Conservation (phyloP, 2,329 filamentous ascomycete genomes). For the Paraphoma chrysanthemicola region DNA sequence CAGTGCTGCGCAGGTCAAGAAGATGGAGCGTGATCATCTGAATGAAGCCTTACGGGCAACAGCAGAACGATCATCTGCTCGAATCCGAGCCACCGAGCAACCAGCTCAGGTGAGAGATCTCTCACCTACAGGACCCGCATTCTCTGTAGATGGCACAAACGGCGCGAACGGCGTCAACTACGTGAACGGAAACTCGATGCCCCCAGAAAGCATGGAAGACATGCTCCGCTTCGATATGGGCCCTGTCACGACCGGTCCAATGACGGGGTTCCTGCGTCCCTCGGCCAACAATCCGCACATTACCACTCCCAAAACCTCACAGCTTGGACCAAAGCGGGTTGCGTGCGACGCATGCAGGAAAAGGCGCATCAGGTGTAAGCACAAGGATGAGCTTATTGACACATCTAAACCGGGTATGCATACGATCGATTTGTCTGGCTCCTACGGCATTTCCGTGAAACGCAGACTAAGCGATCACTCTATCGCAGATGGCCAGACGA, state of each 20-base stretch:
- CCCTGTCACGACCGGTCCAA: conserved; percentile 25
- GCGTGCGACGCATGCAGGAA: conserved; percentile 69
- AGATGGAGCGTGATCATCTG: conserved; percentile 61
- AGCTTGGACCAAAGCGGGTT: conserved; percentile 65
- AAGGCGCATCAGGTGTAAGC: conserved; percentile 68
- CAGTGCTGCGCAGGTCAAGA: conserved; percentile 62
- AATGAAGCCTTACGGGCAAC: conserved; percentile 53
- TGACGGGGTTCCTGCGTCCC: conserved; percentile 46
- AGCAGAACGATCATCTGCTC: conserved; percentile 50
- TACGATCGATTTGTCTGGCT: conserved; percentile 40
- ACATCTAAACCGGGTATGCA: conserved; percentile 39
- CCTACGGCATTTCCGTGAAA: conserved; percentile 42
- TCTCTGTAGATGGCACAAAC: neutral
- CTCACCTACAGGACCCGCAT: neutral
- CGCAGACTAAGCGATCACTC: conserved; percentile 42
- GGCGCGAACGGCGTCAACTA: neutral
- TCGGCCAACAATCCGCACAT: conserved; percentile 48
- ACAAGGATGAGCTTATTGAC: conserved; percentile 62
- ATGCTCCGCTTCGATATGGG: conserved; percentile 16
- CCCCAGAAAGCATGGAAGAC: conserved; percentile 17
- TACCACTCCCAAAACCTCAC: conserved; percentile 62
- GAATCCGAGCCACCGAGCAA: conserved; percentile 38
- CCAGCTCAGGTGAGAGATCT: conserved; percentile 8
- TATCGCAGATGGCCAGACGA: conserved; percentile 23
- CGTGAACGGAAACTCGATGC: conserved; percentile 13